Conservation (phyloP, 169 alveolate species). For the Babesia ovata region DNA sequence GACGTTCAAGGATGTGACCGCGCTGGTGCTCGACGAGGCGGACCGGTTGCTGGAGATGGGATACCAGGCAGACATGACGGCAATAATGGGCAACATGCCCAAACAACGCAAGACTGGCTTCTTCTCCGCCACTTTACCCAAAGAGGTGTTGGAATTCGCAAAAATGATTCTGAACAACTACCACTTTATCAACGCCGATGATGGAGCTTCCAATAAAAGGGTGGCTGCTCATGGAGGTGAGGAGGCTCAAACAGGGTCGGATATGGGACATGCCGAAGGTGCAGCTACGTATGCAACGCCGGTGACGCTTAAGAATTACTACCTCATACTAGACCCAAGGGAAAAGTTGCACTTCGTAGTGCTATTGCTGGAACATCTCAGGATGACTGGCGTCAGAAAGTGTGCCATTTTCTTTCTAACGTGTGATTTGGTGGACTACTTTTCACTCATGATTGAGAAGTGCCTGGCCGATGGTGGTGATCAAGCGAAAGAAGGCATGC, state of each 20-base stretch:
- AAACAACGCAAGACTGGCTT: constrained; percentile 93
- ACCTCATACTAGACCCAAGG: constrained; percentile 38
- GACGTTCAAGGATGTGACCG: constrained; percentile 62
- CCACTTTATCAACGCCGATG: constrained; percentile 52
- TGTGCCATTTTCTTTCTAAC: constrained; percentile 75
- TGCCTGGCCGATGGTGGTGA: not conserved
- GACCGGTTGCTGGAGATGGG: constrained; percentile 91
- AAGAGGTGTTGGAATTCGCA: constrained; percentile 35
- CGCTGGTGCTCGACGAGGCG: constrained; percentile 91
- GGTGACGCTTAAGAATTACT: constrained; percentile 47
- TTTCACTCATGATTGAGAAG: constrained; percentile 19
- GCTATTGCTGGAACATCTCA: constrained; percentile 30
- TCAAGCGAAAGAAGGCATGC: no score
- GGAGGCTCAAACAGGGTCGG: no score
- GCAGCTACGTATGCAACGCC: constrained; percentile 48
- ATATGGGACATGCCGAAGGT: not conserved
- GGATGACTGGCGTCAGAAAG: constrained; percentile 37
- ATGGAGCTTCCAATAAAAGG: no score
- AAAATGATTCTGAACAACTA: constrained; percentile 35
- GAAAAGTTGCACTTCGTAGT: constrained; percentile 55
- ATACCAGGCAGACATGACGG: constrained; percentile 82
- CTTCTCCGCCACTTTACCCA: constrained; percentile 90
- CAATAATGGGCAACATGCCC: constrained; percentile 85
- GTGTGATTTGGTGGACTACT: constrained; percentile 75
- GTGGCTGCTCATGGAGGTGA: not conserved